phyloP scores from a whole-genome alignment of 768 basidiomycete species.

The Tricholoma hemisulphureum region DNA sequence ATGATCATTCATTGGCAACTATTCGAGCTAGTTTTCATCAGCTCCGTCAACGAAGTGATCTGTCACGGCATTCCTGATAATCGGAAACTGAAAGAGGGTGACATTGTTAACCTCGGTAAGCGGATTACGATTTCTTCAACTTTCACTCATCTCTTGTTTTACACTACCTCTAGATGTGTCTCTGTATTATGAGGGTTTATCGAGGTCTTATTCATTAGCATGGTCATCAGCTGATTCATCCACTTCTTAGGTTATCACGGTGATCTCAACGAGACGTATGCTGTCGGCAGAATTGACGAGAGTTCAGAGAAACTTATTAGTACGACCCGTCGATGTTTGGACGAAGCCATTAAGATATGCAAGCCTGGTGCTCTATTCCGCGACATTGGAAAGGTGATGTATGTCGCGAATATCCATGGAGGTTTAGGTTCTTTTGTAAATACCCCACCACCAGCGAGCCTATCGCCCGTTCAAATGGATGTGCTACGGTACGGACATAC shows the following conservation, averaged over 20 bases:
- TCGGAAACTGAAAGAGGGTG: slow-evolving; percentile 81
- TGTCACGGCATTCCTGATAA: slow-evolving; percentile 97
- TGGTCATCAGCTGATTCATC: background rate
- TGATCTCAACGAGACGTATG: slow-evolving; percentile 92
- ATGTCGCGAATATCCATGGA: slow-evolving; percentile 29
- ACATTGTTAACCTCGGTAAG: slow-evolving; percentile 92
- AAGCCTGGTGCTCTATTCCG: slow-evolving; percentile 91
- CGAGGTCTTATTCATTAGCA: background rate
- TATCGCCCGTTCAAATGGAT: slow-evolving; percentile 77
- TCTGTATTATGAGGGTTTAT: slow-evolving; percentile 71
- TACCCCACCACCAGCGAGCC: slow-evolving; percentile 59
- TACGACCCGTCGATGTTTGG: slow-evolving; percentile 78
- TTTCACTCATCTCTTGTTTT: background rate
- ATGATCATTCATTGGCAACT: background rate
- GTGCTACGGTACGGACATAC: slow-evolving; percentile 88
- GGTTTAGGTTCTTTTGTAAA: background rate
- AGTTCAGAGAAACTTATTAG: slow-evolving; percentile 80
- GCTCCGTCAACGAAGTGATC: slow-evolving; percentile 92
- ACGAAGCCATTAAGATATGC: slow-evolving; percentile 88
- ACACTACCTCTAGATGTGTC: slow-evolving; percentile 59
- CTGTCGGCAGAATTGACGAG: slow-evolving; percentile 82
- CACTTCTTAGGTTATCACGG: slow-evolving; percentile 74
- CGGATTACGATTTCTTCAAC: slow-evolving; percentile 9
- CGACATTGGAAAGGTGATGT: slow-evolving; percentile 87
- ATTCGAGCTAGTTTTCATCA: slow-evolving; percentile 24